Evolutionary conservation across 441 rosid genomes (phyloP).

Genomic region (Brassica balearica): DNA sequence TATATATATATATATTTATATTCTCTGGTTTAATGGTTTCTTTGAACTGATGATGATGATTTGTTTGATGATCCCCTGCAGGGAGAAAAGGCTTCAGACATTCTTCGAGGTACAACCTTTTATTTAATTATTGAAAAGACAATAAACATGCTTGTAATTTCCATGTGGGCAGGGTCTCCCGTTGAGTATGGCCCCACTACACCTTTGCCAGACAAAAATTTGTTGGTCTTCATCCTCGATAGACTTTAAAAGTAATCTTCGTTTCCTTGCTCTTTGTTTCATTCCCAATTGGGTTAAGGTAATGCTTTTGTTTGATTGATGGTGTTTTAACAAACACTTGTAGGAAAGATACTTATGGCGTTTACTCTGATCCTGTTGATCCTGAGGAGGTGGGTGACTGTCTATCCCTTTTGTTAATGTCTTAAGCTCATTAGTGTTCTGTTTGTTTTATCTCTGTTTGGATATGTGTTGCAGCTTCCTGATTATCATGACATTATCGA

Average conservation of each 20-base stretch:
- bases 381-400: slow-evolving; percentile 81
- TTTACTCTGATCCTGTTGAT: slow-evolving; percentile 90
- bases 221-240: slow-evolving; percentile 85
- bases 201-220: slow-evolving; percentile 92
- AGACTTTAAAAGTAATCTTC: slow-evolving; percentile 85
- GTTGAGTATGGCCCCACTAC: slow-evolving; percentile 78
- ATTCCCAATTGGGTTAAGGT: not conserved
- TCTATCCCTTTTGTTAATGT: slow-evolving; percentile 31
- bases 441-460: slow-evolving; percentile 30
- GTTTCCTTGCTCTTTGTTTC: slow-evolving; percentile 38
- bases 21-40: slow-evolving; percentile 32
- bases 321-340: slow-evolving; percentile 34
- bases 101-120: slow-evolving; percentile 61
- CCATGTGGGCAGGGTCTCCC: slow-evolving; percentile 66
- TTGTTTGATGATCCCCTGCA: slow-evolving; percentile 45
- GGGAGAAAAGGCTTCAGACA: slow-evolving; percentile 66
- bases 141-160: slow-evolving; percentile 26
- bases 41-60: slow-evolving; percentile 25
- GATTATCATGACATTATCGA: slow-evolving; percentile 80
- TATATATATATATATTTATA: slow-evolving; percentile 30
- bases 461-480: slow-evolving; percentile 71
- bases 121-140: slow-evolving; percentile 31
- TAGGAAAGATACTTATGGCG: slow-evolving; percentile 92
- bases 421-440: not conserved
- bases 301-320: slow-evolving; percentile 39